A percentile compares a stretch with the other conserved stretches of the same genome.
These are phyloP conservation scores for Cenchrus fungigraminus DNA, from an alignment of 176 grass and related monocot species.

Conservation along the genomic window DNA sequence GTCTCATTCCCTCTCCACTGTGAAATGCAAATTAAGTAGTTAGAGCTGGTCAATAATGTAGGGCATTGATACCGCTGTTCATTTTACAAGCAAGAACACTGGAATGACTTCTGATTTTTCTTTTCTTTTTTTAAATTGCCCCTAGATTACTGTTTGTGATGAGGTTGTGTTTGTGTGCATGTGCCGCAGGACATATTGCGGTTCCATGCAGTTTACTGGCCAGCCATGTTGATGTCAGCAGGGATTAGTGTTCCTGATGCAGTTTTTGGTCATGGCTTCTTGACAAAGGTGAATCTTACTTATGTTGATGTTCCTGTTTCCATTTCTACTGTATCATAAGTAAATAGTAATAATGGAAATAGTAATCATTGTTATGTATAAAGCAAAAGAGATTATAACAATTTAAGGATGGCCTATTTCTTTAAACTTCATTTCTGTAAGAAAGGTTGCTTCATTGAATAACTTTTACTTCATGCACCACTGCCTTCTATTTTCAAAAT, in stretches of 20 bases:
- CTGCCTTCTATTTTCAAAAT: constrained; percentile 70
- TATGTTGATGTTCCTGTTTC: constrained; percentile 12
- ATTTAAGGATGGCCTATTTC: not conserved
- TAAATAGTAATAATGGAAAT: not conserved
- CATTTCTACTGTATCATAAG: not conserved
- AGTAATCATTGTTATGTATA: not conserved
- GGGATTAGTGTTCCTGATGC: constrained; percentile 79
- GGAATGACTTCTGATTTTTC: not conserved
- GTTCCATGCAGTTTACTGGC: constrained; percentile 99
- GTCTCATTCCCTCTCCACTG: not conserved
- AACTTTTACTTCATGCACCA: constrained; percentile 57
- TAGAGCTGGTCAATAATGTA: constrained; percentile 22
- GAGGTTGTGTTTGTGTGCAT: constrained; percentile 41
- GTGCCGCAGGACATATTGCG: constrained; percentile 84
- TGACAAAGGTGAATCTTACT: constrained; percentile 77
- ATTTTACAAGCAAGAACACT: constrained; percentile 25
- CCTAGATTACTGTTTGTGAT: constrained; percentile 33
- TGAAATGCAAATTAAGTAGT: not conserved
- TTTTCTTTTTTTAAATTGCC: not conserved
- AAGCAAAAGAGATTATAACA: not conserved
- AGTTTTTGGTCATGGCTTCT: constrained; percentile 96
- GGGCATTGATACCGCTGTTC: not conserved
- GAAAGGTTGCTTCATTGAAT: not conserved
- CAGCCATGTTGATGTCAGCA: constrained; percentile 92
- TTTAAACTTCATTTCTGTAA: not conserved